Evolutionary conservation across 176 grass and related monocot genomes (phyloP), one percentile per base, ranked within the genome.

Genomic region (Cenchrus americanus): DNA sequence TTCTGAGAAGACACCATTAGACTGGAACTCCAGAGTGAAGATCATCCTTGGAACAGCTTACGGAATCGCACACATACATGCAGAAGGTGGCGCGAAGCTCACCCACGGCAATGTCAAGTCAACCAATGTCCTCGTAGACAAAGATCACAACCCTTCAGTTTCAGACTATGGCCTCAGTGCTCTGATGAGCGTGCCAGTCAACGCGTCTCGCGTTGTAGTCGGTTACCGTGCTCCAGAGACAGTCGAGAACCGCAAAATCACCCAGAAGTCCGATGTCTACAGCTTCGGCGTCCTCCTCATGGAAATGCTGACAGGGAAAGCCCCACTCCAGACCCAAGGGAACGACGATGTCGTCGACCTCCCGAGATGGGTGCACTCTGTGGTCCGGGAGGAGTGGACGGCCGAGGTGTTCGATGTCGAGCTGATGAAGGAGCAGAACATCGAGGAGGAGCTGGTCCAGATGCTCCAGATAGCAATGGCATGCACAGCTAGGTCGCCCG

Each of bases 361-460:
- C 21, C 91, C 91, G 5, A 85, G 89, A 67, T 98, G 96, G 96
- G 93, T 98, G 32, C 96, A 95, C 19, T 98, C 96, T 0, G 96
- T 98, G 37, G 96, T 98, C 80, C 86, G 91, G 73, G 96, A 98
- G 87, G 96, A 98, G 64, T 98, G 96, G 96, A 98, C 96, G 10
- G 96, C 96, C 0, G 93, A 98, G 77, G 96, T 98, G 62, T 98
- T 98, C 14, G 96, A 98, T 49, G 23, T 80, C 6, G 96, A 95
- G 80, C 79, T 98, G 71, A 90, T 93, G 50, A 89, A 83, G 47
- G 60, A 82, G 12, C 84, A 87, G 24, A 90, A 90, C 82, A 92
- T 86, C 8, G 96, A 98, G 80, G 96, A 98, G 78, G 96, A 98
- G 78, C 73, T 98, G 52, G 96, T 98, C 14, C 91, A 94, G 71